These are phyloP conservation scores for Nematocida major DNA, from an alignment of 371 early-diverging fungal species.

Conservation along the genomic window DNA sequence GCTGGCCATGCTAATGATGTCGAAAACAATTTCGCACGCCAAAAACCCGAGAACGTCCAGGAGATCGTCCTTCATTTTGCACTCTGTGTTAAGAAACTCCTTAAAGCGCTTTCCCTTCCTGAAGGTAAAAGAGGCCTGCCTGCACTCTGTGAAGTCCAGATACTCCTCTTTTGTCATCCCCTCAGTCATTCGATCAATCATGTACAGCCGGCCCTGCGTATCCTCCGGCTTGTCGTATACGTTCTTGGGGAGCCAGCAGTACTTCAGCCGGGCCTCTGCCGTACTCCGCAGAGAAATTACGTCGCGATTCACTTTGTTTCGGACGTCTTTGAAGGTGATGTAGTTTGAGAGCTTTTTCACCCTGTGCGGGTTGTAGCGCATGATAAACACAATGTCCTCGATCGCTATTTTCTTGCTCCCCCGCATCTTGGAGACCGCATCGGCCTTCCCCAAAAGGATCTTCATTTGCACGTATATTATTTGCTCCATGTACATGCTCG, in stretches of 20 bases:
- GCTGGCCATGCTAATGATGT: conserved; percentile 39
- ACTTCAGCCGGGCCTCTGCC: conserved; percentile 9
- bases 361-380: conserved; percentile 47
- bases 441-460: not conserved
- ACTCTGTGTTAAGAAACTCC: conserved; percentile 80
- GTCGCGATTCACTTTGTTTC: conserved; percentile 43
- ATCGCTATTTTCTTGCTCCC: conserved; percentile 30
- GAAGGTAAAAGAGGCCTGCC: conserved; percentile 88
- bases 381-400: conserved; percentile 52
- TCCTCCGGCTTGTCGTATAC: conserved; percentile 21
- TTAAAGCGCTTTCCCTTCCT: conserved; percentile 83
- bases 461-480: conserved; percentile 47
- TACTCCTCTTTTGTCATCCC: conserved; percentile 94
- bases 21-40: conserved; percentile 70
- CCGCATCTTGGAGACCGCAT: conserved; percentile 12
- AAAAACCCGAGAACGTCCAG: conserved; percentile 89
- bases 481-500: conserved; percentile 48
- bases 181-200: conserved; percentile 78
- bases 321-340: conserved; percentile 47
- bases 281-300: not conserved
- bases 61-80: conserved; percentile 76
- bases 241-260: conserved; percentile 32
- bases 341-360: conserved; percentile 49
- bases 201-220: conserved; percentile 41
- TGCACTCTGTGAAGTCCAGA: conserved; percentile 88